A percentile compares a stretch with the other conserved stretches of the same genome.
Conservation (phyloP, 2,329 filamentous ascomycete genomes). For the Aspergillus caelatus region DNA sequence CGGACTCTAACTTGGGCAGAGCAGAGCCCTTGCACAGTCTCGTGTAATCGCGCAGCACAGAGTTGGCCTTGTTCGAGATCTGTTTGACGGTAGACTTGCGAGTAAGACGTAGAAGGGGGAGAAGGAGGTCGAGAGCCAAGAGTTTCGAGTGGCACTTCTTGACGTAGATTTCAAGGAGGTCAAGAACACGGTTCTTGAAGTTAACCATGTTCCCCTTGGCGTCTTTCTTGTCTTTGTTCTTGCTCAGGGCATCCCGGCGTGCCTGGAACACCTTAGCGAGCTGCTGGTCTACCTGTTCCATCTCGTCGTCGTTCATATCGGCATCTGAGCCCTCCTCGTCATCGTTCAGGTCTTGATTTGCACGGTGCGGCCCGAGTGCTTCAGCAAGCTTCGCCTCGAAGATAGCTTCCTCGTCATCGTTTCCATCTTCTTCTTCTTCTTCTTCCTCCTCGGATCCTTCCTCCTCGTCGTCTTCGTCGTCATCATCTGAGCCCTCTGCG, state of each 20-base stretch:
- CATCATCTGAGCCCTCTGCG: slow-evolving; percentile 39
- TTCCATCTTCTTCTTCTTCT: slow-evolving; percentile 32
- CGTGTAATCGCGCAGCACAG: slow-evolving; percentile 73
- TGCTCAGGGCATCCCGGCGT: slow-evolving; percentile 66
- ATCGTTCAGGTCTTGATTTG: slow-evolving; percentile 58
- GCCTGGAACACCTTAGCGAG: slow-evolving; percentile 84
- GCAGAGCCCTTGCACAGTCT: slow-evolving; percentile 61
- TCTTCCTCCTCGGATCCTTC: slow-evolving; percentile 27
- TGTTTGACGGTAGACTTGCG: slow-evolving; percentile 77
- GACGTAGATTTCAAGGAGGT: slow-evolving; percentile 82
- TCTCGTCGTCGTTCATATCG: slow-evolving; percentile 95
- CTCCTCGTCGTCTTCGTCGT: slow-evolving; percentile 45
- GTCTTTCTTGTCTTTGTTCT: slow-evolving; percentile 83
- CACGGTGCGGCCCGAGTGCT: slow-evolving; percentile 71
- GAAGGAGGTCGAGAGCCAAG: slow-evolving; percentile 68
- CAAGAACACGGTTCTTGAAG: slow-evolving; percentile 92
- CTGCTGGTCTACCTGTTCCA: slow-evolving; percentile 84
- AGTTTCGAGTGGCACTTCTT: slow-evolving; percentile 73
- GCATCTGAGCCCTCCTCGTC: slow-evolving; percentile 63
- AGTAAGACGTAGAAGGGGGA: slow-evolving; percentile 76
- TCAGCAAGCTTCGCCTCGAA: slow-evolving; percentile 78
- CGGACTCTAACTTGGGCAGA: slow-evolving; percentile 45
- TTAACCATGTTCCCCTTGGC: slow-evolving; percentile 87
- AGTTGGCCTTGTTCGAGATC: slow-evolving; percentile 71
- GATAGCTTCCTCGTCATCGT: slow-evolving; percentile 57